Evolutionary conservation across 23 red algal genomes (phyloP), one percentile per base, ranked within the genome.

Genomic region (Gracilariopsis chorda): DNA sequence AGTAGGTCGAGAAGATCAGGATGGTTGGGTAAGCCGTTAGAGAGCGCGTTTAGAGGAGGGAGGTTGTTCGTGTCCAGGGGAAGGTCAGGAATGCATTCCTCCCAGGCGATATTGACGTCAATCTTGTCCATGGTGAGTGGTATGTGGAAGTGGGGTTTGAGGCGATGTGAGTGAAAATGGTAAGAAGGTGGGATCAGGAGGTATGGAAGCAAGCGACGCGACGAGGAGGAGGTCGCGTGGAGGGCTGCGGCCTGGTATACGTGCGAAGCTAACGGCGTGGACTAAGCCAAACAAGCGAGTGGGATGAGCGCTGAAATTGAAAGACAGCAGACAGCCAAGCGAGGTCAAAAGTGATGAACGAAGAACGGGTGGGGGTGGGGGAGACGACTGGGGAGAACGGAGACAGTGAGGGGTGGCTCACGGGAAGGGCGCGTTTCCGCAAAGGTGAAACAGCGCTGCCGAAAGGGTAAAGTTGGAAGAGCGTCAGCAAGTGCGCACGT

Each of bases 101-200:
- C 85, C 85, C 85, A 89, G 33, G 85, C 85, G 51, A 89, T 89
- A 23, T 89, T 69, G 70, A 69, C 48, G 72, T 89, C 85, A 64
- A 89, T 89, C 33, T 37, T 19, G 48, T 80, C 67, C 67, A 73
- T 73, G 76, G 35, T 39, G 28, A 55, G n/a, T 45, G 30, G 19
- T 13, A 55, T 3, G 51, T 28, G 78, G 78, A 63, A 24, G 78
- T 30, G 32, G 78, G 62, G 78, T 83, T 46, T 29, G 44, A 42
- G 43, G 52, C 2, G 55, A 43, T 46, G 14, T 13, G 19, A 36
- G 35, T 25, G 28, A 29, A 29, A 17, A 8, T 11, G 58, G 16
- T 11, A 30, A 17, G 25, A 63, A 30, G 58, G 11, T 17, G 16
- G 16, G 49, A 46, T 59, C 55, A 28, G 56, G 41, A 35, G 2